Conservation (phyloP, 2,329 filamentous ascomycete species). For the Plenodomus lindquistii region DNA sequence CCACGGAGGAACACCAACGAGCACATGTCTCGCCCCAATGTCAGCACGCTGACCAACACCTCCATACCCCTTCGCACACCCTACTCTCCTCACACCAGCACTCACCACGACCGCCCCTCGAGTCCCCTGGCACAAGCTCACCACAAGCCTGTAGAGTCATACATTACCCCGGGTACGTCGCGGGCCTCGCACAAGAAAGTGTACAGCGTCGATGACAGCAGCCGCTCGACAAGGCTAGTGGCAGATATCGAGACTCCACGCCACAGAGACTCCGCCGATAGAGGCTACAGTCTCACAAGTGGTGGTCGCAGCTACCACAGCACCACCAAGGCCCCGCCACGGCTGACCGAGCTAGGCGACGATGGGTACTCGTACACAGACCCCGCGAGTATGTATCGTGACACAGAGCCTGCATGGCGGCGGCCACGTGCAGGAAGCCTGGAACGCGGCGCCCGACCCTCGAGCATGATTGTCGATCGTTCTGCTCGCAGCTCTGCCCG, state of each 20-base stretch:
- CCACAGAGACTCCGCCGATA: conserved; percentile 27
- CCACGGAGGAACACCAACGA: conserved; percentile 52
- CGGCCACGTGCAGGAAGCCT: conserved; percentile 51
- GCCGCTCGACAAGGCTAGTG: conserved; percentile 42
- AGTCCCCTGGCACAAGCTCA: conserved; percentile 48
- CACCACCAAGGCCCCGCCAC: conserved; percentile 26
- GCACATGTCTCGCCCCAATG: conserved; percentile 38
- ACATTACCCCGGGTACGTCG: conserved; percentile 41
- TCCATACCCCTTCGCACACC: conserved; percentile 40
- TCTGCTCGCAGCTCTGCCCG: conserved; percentile 41
- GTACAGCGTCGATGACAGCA: conserved; percentile 53
- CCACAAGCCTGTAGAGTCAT: conserved; percentile 40
- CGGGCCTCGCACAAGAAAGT: conserved; percentile 51
- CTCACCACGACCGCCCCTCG: conserved; percentile 38
- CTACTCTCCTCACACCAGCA: conserved; percentile 22
- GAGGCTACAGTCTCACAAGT: conserved; percentile 33
- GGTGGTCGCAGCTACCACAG: conserved; percentile 37
- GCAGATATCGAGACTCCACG: conserved; percentile 43
- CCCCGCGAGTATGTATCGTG: conserved; percentile 54
- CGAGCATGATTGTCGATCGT: conserved; percentile 49
- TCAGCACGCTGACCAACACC: conserved; percentile 28
- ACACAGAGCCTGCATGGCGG: conserved; percentile 55
- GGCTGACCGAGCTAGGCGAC: conserved; percentile 44
- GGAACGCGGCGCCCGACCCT: conserved; percentile 51
- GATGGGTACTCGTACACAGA: conserved; percentile 56